Evolutionary conservation across 805 yeast species (phyloP), one percentile per base, ranked within the genome.

Genomic region (Metschnikowia amazonensis): DNA sequence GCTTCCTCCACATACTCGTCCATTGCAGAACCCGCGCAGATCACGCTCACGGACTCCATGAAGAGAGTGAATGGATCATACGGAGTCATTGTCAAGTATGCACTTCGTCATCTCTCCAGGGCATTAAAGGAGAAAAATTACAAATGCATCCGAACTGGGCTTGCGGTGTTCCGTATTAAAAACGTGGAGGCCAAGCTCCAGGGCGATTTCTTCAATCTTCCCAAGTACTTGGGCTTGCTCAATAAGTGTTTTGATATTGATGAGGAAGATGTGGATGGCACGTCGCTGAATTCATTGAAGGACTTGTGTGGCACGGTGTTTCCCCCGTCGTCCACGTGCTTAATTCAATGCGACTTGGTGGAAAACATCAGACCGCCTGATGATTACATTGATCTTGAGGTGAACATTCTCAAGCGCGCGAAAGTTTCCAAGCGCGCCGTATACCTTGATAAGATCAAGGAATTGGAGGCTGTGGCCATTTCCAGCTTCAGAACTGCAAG

Each of bases 1-100:
- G 73, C 90, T 0, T 74, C 85, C 7, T 86, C 96, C 0, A 71
- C 83, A 0, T 92, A 87, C 58, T 68, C 82, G 0, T 81, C 81
- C 3, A 78, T 86, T n/a, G 76, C 89, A 1, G 69, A 74, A 8
- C 77, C 83, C 17, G 95, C 96, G 0, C 88, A 85, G 44, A 63
- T 76, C 0, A 77, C 85, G 1, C 64, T 94, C 45, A 75, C 80
- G 2, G 82, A 84, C 24, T 80, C 86, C 1, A 77, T 86, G 74
- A 84, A 81, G 54, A 79, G 85, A 46, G 67, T 92, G 3, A 74
- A 81, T 51, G 86, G 87, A 0, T 76, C 89, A 0, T 82, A 85
- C 48, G 71, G 76, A 16, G 60, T 75, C 2, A 75, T 88, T 30
- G 62, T 84, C 2, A 71, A 71, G 9, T 58, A 65, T 14, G 66